These are phyloP conservation scores for Mycosphaerella arachidis DNA, from an alignment of 2,329 filamentous ascomycete genomes.

Conservation along the genomic window DNA sequence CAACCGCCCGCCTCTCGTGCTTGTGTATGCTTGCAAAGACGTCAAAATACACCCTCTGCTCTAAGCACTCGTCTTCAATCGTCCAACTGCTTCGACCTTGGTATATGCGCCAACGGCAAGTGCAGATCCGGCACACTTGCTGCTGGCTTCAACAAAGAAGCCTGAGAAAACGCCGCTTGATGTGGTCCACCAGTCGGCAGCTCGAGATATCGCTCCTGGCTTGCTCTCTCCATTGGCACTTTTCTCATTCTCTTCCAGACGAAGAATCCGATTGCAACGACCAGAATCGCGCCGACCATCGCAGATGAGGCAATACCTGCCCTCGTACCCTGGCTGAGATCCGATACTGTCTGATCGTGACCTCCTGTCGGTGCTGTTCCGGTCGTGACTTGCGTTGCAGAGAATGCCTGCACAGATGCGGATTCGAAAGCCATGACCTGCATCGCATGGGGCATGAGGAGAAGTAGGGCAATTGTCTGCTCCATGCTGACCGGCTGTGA, in stretches of 20 bases:
- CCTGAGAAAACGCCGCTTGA: neutral
- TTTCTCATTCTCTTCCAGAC: neutral
- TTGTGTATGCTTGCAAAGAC: neutral
- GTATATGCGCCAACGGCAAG: neutral
- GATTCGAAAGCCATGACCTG: neutral
- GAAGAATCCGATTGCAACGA: neutral
- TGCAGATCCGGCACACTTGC: neutral
- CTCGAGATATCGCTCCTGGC: neutral
- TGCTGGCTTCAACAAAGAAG: neutral
- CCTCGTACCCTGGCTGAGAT: neutral
- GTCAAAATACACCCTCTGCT: neutral
- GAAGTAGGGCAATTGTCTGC: neutral
- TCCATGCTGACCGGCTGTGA: neutral
- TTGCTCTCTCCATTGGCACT: neutral
- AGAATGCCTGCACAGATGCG: neutral
- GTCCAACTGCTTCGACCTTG: neutral
- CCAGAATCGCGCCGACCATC: neutral
- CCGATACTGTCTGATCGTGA: neutral
- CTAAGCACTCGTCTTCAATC: neutral
- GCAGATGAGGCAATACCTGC: neutral
- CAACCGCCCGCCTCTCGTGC: neutral
- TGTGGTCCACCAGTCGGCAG: neutral
- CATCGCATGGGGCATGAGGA: neutral
- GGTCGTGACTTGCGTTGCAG: neutral
- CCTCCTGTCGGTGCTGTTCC: neutral